Evolutionary conservation across 352 stramenopile genomes (phyloP), one percentile per base, ranked within the genome.

Genomic region (Pythium scleroteichum): DNA sequence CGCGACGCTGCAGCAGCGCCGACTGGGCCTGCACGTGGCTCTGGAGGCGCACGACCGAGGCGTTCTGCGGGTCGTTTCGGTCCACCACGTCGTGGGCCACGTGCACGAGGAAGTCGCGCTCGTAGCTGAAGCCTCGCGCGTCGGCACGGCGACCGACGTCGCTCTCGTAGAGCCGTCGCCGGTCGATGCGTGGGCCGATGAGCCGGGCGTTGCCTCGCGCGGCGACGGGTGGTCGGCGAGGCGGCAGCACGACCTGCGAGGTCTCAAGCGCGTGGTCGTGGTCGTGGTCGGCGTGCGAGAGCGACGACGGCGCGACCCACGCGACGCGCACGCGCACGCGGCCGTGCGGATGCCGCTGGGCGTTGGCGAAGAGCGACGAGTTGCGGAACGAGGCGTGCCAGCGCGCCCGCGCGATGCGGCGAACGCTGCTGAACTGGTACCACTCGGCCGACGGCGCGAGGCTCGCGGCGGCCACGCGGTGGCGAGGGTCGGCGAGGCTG

Each of bases 31-130:
- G 66, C 26, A 76, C 47, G 46, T 88, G 75, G 33, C 73, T 63
- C 22, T 85, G 69, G 17, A 89, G 53, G 1, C 75, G 74, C 57
- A 82, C 56, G 4, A 88, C 67, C 1, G 68, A 42, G 6, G 73
- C 64, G 55, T 94, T 89, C 5, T 85, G 75, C 3, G 86, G 86
- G 53, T 95, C 80, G 44, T 93, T 93, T 20, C 78, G 76, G 59
- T 96, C 87, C 7, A 96, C 48, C 2, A 26, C 39, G 23, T 67
- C 16, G 20, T 66, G 49, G 20, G n/a, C 59, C 24, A 90, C 59
- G 46, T 80, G 72, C 9, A 78, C 69, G 39, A 92, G 69, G 39
- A 90, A 92, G 52, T 88, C 79, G 44, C 59, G 68, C 23, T 90
- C 81, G 53, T 80, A 86, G 49, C 59, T 82, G 61, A 87, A 87